Evolutionary conservation across 2,329 filamentous ascomycete genomes (phyloP), one percentile per base, ranked within the genome.

Genomic region (Pseudopithomyces maydicus): DNA sequence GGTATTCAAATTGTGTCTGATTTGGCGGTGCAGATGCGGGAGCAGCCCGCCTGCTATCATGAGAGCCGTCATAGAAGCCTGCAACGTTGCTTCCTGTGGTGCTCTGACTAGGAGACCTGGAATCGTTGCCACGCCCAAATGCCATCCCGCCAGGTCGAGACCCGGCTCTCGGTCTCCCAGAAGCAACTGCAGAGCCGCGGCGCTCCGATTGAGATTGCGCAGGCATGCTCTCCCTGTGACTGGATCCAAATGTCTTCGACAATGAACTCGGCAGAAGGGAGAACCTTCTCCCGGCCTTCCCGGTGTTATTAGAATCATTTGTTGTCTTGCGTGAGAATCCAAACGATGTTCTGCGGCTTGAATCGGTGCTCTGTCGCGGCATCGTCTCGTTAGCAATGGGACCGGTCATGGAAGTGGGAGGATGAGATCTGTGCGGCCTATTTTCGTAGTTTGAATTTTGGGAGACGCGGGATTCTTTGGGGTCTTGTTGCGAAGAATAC

Each of bases 391-490:
- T 83, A 6, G 85, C 80, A 75, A 90, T 85, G 1, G 86, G 81
- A 61, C 89, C 89, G 59, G 89, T 86, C 92, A 97, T 96, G 79
- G 92, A 97, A 46, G 94, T 90, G 3, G 94, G 94, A 54, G 94
- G 94, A 70, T 97, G 96, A 62, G 85, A 88, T 73, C 86, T 88
- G 52, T 84, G 79, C 60, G 88, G 88, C 73, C 91, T 87, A 47
- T 72, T 69, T 45, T 71, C 67, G 33, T 67, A 61, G 61, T 82
- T 84, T 57, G 82, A 80, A 74, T 83, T 84, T 71, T 82, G 82
- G 15, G 66, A 69, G 64, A 66, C 68, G 39, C 60, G 44, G 68
- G 71, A 71, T 22, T 59, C 66, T 56, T 63, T 68, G 26, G 69
- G 65, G 32, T 74, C 73, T 46, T 71, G 66, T 41, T 41, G 38